Conservation (phyloP, 768 basidiomycete genomes). For the Podaxis mareebaensis region DNA sequence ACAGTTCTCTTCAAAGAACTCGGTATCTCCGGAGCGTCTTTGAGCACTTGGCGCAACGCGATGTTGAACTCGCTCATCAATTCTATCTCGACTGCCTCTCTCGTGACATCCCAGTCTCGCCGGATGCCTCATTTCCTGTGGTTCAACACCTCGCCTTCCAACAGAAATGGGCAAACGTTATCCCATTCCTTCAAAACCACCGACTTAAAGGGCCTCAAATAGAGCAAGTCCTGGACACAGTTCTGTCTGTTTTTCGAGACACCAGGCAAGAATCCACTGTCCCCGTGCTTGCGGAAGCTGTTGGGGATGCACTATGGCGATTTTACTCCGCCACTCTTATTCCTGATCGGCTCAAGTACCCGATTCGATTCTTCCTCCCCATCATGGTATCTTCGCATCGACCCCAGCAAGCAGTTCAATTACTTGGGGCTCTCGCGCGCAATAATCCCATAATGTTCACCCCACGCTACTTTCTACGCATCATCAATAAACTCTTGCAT, state of each 20-base stretch:
- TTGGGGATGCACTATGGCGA: conserved; percentile 35
- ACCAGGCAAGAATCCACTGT: conserved; percentile 32
- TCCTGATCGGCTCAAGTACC: conserved; percentile 35
- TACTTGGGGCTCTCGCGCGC: conserved; percentile 41
- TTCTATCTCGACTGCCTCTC: conserved; percentile 34
- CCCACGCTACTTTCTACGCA: conserved; percentile 35
- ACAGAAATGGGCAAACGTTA: conserved; percentile 29
- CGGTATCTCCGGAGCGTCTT: conserved; percentile 18
- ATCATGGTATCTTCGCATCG: conserved; percentile 39
- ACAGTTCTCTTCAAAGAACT: background rate
- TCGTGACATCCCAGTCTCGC: conserved; percentile 24
- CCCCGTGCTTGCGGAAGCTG: conserved; percentile 26
- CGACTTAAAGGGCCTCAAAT: conserved; percentile 30
- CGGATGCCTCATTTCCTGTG: conserved; percentile 28
- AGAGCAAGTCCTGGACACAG: conserved; percentile 37
- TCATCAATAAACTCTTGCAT: conserved; percentile 40
- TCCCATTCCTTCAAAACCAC: conserved; percentile 34
- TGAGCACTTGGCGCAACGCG: conserved; percentile 24
- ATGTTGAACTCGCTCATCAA: conserved; percentile 31
- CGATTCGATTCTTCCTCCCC: conserved; percentile 47
- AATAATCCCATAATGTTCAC: conserved; percentile 41
- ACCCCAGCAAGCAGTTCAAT: conserved; percentile 33
- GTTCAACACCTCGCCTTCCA: conserved; percentile 31
- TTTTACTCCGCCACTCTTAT: conserved; percentile 38
- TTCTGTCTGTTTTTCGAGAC: conserved; percentile 38